phyloP scores from a whole-genome alignment of 495 filamentous ascomycete genomes.

The Neurospora sp. region DNA sequence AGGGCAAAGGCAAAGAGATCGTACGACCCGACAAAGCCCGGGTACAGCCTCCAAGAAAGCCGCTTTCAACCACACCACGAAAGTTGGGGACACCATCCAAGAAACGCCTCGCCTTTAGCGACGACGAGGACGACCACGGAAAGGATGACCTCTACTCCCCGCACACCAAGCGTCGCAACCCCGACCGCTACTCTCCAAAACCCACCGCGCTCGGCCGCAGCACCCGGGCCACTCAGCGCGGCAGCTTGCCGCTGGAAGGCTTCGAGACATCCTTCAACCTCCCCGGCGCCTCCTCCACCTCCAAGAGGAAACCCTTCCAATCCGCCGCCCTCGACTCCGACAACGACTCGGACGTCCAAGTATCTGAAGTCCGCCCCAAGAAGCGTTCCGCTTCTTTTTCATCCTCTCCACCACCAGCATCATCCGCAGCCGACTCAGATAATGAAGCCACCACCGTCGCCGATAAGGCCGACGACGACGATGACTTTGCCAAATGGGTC shows the following conservation, averaged over 20 bases:
- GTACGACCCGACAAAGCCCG: background rate
- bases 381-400: background rate
- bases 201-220: background rate
- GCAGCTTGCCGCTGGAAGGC: background rate
- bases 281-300: background rate
- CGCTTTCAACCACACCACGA: background rate
- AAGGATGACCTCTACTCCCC: background rate
- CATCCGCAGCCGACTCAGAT: background rate
- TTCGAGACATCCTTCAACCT: background rate
- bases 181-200: background rate
- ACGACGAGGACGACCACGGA: background rate
- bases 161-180: background rate
- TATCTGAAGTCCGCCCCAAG: background rate
- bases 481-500: slow-evolving; percentile 54
- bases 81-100: background rate
- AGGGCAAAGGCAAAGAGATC: slow-evolving; percentile 23
- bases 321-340: background rate
- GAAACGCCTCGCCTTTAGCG: background rate
- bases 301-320: background rate
- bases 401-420: background rate
- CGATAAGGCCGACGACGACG: slow-evolving; percentile 58
- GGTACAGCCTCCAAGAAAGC: background rate
- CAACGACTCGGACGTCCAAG: background rate
- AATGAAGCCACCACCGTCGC: background rate
- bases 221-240: background rate